Percentiles rank a stretch among this genome's conserved stretches.
These are phyloP conservation scores for Talaromyces verruculosus DNA, from an alignment of 2,329 filamentous ascomycete species.

Conservation along the genomic window DNA sequence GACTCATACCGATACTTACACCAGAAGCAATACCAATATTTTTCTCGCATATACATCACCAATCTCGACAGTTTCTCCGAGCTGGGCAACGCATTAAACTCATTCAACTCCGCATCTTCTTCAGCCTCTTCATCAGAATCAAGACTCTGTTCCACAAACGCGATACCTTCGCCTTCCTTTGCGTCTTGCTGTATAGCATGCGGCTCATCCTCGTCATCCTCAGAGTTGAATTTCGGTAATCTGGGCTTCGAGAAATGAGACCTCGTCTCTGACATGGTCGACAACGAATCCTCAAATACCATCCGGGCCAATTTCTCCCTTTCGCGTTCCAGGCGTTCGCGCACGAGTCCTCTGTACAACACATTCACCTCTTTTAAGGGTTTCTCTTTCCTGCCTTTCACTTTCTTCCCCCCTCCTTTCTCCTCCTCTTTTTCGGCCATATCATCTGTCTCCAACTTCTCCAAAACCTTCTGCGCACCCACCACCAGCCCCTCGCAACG, in stretches of 20 bases:
- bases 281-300: conserved; percentile 34
- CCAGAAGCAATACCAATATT: conserved; percentile 89
- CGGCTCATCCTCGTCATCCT: conserved; percentile 42
- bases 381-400: conserved; percentile 31
- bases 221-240: conserved; percentile 56
- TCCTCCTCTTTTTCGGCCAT: not conserved
- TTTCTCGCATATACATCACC: conserved; percentile 67
- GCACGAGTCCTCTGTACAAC: conserved; percentile 74
- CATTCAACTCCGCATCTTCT: conserved; percentile 76
- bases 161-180: conserved; percentile 49
- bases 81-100: conserved; percentile 69
- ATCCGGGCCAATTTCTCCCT: conserved; percentile 35
- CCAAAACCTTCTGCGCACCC: conserved; percentile 79
- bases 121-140: conserved; percentile 69
- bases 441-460: conserved; percentile 63
- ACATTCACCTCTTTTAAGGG: conserved; percentile 70
- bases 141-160: conserved; percentile 52
- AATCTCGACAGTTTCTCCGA: conserved; percentile 66
- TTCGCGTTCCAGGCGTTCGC: conserved; percentile 64
- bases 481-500: conserved; percentile 68
- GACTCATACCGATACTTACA: conserved; percentile 79
- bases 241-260: conserved; percentile 39
- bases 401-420: not conserved
- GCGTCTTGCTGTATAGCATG: conserved; percentile 58
- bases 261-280: conserved; percentile 24